Percentiles rank a stretch among this genome's conserved stretches.
Conservation (phyloP, 2,329 filamentous ascomycete species). For the Talaromyces sp. region DNA sequence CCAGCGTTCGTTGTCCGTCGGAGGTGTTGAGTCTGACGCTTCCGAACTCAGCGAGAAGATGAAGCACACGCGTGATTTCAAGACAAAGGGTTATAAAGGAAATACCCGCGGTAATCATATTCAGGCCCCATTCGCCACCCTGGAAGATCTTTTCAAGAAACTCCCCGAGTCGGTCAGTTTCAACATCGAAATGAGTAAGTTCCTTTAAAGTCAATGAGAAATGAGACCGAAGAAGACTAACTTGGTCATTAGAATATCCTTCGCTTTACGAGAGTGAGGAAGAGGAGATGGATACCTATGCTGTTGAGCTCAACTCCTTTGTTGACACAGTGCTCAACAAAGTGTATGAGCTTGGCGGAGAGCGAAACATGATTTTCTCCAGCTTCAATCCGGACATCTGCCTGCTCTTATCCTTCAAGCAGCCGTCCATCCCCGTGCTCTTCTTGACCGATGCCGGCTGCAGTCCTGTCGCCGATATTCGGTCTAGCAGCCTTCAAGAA, state of each 20-base stretch:
- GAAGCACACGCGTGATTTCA: slow-evolving; percentile 95
- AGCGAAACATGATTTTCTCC: slow-evolving; percentile 92
- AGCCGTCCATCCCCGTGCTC: slow-evolving; percentile 90
- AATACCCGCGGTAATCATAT: slow-evolving; percentile 94
- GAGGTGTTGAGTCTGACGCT: slow-evolving; percentile 42
- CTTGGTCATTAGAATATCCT: slow-evolving; percentile 63
- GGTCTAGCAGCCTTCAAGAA: slow-evolving; percentile 88
- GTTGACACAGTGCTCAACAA: slow-evolving; percentile 87
- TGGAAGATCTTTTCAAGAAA: slow-evolving; percentile 87
- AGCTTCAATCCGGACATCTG: slow-evolving; percentile 98
- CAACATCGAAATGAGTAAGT: slow-evolving; percentile 87
- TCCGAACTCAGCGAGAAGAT: slow-evolving; percentile 68
- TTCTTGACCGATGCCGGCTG: slow-evolving; percentile 89
- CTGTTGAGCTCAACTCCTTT: slow-evolving; percentile 92
- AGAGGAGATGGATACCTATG: slow-evolving; percentile 94
- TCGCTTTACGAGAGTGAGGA: slow-evolving; percentile 95
- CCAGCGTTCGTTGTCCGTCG: slow-evolving; percentile 56
- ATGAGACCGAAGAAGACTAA: slow-evolving; percentile 23
- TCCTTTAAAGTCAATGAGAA: slow-evolving; percentile 15
- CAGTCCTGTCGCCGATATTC: slow-evolving; percentile 76
- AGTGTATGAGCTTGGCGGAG: slow-evolving; percentile 78
- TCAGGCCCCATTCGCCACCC: slow-evolving; percentile 88
- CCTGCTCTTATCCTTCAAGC: slow-evolving; percentile 89
- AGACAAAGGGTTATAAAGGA: slow-evolving; percentile 89
- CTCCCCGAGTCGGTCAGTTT: slow-evolving; percentile 81